Evolutionary conservation across 2,329 filamentous ascomycete species (phyloP), one percentile per base, ranked within the genome.

Genomic region (Cadophora sp.): DNA sequence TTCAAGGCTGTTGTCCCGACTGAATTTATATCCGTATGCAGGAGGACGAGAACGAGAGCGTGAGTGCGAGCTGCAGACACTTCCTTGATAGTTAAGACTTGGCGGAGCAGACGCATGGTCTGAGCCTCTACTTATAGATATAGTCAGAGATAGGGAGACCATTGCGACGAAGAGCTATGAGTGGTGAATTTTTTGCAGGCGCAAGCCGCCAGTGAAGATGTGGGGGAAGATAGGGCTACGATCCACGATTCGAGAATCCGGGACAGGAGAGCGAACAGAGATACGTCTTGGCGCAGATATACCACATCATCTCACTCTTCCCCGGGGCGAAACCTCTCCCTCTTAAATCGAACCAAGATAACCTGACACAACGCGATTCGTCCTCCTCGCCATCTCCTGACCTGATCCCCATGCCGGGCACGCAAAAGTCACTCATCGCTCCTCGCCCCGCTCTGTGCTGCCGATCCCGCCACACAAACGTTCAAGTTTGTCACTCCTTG

Each of bases 1-100:
- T 40, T 71, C 69, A 9, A 67, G 46, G 60, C 66, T 68, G 14
- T 46, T 53, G 43, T 68, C 56, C 34, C 34, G 24, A 56, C 37
- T 51, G 6, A 43, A 27, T 27, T 11, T 43, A 29, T 43, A 61
- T 22, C 60, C 31, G 58, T 66, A 56, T 4, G 34, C 37, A 50
- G 56, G 58, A 66, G 43, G 26, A 16, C 60, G 51, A n/a, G 61
- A 43, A 50, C 56, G 22, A 8, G 63, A 62, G 22, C 34, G 55
- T 4, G 68, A 69, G 19, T 62, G 64, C 3, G 61, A 62, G 37
- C 51, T 59, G 43, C 62, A 56, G 12, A 70, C 46, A 55, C 65
- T 67, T 16, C 51, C 58, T 50, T 64, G 55, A 43, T 67, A 66
- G 19, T 55, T 29, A 6, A 61, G 53, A 26, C 48, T 53, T 26